Evolutionary conservation across 306 rosid species (phyloP), one percentile per base, ranked within the genome.

Genomic region (Fagus crenata): DNA sequence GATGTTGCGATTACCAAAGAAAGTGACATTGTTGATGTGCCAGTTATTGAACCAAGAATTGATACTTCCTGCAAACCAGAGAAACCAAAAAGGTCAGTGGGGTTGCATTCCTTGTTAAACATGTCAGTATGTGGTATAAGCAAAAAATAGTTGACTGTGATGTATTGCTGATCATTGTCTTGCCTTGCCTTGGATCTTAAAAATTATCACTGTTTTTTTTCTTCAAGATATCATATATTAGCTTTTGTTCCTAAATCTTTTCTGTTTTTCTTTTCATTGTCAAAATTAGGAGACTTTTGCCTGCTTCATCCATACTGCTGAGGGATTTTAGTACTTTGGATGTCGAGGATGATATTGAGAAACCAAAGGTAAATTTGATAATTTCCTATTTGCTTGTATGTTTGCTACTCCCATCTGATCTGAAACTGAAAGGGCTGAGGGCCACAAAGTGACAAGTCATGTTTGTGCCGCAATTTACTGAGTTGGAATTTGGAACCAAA

Each of bases 271-370:
- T 84, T 49, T 15, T 80, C 11, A 3, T 49, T 54, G 14, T 53
- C 67, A 51, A 71, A 74, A 58, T 69, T 90, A 94, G 98, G 96
- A 92, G 91, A 83, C 96, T 94, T 49, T 40, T 89, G 93, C 96
- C 98, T 39, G 88, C 94, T 32, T 89, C 96, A 13, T 85, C 96
- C 36, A 70, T 83, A 72, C 76, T 92, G 64, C 75, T 93, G 4
- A 90, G 89, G 82, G 87, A 92, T 80, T 84, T 88, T 83, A 85
- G 83, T 79, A 60, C 85, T 82, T 81, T 89, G 75, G 93, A 90
- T 36, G 77, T 82, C 71, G 85, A 64, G 11, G 96, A 89, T 49
- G 90, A 86, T 46, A 46, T 72, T 6, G 94, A 88, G 83, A 87
- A 77, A 76, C 77, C 67, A 46, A 88, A 87, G 94, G 98, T 94